Percentiles rank a stretch among this genome's conserved stretches.
Conservation (phyloP, 768 basidiomycete species). For the Phylloporus sp. region DNA sequence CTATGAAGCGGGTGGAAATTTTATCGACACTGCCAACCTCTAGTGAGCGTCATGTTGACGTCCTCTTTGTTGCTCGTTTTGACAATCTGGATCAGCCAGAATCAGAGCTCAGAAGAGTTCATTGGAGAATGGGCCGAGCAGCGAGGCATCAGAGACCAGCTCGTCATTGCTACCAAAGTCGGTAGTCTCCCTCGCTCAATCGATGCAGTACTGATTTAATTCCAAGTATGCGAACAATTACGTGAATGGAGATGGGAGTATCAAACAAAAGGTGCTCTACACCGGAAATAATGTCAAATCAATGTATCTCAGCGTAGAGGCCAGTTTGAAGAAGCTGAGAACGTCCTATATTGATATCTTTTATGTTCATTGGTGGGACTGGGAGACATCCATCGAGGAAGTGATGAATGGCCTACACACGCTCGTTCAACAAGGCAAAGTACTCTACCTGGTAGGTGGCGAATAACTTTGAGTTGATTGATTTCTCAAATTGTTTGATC, state of each 20-base stretch:
- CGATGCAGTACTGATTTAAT: neutral
- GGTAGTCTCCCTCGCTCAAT: neutral
- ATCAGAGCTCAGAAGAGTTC: conserved; percentile 52
- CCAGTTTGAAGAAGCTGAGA: conserved; percentile 21
- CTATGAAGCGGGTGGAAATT: conserved; percentile 45
- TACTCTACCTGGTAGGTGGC: conserved; percentile 31
- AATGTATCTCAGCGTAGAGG: conserved; percentile 38
- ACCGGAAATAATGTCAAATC: conserved; percentile 48
- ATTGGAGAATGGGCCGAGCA: conserved; percentile 49
- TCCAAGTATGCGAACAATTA: conserved; percentile 23
- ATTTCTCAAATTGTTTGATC: conserved; percentile 7
- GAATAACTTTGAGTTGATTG: neutral
- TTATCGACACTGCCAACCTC: conserved; percentile 46
- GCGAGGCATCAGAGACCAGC: conserved; percentile 43
- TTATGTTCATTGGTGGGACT: conserved; percentile 35
- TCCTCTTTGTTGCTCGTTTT: neutral
- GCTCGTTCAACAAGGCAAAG: conserved; percentile 37
- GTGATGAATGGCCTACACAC: conserved; percentile 38
- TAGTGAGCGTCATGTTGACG: conserved; percentile 29
- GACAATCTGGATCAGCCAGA: conserved; percentile 35
- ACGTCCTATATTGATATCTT: conserved; percentile 22
- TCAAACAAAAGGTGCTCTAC: conserved; percentile 36
- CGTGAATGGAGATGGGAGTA: conserved; percentile 5
- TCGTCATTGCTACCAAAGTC: conserved; percentile 45
- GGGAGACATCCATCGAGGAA: conserved; percentile 38